Conservation (phyloP, 768 basidiomycete genomes). For the Cystofilobasidium capitatum region DNA sequence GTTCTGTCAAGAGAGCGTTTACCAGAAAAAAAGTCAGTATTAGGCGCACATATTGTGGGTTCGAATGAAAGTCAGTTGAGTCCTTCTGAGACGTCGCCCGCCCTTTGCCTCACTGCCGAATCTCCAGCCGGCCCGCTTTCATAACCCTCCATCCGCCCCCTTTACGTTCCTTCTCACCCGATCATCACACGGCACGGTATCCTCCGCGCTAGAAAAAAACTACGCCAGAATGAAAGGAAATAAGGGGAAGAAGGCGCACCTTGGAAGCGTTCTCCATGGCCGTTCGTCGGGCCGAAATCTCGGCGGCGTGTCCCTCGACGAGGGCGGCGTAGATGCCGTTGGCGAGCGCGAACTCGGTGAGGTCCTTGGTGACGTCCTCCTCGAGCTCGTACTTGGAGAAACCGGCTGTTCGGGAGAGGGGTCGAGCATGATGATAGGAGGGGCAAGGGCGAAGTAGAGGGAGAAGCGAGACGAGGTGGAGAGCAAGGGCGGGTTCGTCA, state of each 20-base stretch:
- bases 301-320: constrained; percentile 89
- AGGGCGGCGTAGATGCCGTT: constrained; percentile 93
- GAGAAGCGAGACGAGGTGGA: constrained; percentile 28
- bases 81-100: too few relatives aligned
- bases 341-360: constrained; percentile 89
- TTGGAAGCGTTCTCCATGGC: constrained; percentile 99
- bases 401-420: constrained; percentile 52
- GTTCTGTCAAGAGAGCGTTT: constrained; percentile 48
- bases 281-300: constrained; percentile 76
- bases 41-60: too few relatives aligned
- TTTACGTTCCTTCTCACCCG: too few relatives aligned
- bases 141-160: too few relatives aligned
- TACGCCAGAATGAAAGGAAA: neutral
- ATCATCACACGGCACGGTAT: too few relatives aligned
- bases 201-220: too few relatives aligned
- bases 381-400: constrained; percentile 97
- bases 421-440: neutral
- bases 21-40: neutral
- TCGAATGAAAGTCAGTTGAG: neutral
- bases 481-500: neutral
- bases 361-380: constrained; percentile 85
- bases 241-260: constrained; percentile 29
- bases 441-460: neutral
- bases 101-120: too few relatives aligned
- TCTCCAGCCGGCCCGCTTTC: too few relatives aligned